Conservation (phyloP, 2,329 filamentous ascomycete species). For the Aspergillus intermedius region DNA sequence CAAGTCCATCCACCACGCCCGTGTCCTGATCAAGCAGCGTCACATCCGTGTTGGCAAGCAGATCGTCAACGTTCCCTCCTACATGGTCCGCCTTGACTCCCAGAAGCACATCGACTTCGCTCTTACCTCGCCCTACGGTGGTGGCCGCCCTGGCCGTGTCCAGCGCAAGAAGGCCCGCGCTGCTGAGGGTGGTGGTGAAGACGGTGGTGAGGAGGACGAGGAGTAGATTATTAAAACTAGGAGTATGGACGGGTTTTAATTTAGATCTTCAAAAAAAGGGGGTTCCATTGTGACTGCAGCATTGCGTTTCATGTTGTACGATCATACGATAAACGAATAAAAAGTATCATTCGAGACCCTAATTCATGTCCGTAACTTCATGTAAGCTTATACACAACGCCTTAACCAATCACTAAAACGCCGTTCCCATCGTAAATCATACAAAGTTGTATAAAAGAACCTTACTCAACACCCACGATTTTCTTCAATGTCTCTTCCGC, state of each 20-base stretch:
- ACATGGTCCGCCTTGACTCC: conserved; percentile 98
- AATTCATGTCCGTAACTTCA: conserved; percentile 7
- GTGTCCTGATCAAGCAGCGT: conserved; percentile 98
- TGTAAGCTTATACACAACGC: neutral
- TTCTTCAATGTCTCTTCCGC: conserved; percentile 36
- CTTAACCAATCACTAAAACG: conserved; percentile 12
- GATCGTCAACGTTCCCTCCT: conserved; percentile 99
- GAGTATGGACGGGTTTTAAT: conserved; percentile 35
- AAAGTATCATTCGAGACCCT: conserved; percentile 25
- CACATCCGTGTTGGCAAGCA: conserved; percentile 99
- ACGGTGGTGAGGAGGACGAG: conserved; percentile 71
- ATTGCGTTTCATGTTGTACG: conserved; percentile 36
- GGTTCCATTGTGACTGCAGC: conserved; percentile 33
- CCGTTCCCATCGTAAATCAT: conserved; percentile 20
- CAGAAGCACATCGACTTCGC: conserved; percentile 99
- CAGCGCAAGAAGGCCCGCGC: conserved; percentile 99
- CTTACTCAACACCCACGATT: conserved; percentile 26
- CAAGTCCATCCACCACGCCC: conserved; percentile 99
- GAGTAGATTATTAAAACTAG: conserved; percentile 38
- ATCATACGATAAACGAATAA: conserved; percentile 33
- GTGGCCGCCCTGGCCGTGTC: conserved; percentile 93
- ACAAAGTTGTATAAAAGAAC: conserved; percentile 8
- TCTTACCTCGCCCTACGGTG: conserved; percentile 94
- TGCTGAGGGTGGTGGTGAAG: conserved; percentile 61
- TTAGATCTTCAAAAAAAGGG: conserved; percentile 26